phyloP scores from a whole-genome alignment of 352 stramenopile genomes.

The Thalassiosira hispida region DNA sequence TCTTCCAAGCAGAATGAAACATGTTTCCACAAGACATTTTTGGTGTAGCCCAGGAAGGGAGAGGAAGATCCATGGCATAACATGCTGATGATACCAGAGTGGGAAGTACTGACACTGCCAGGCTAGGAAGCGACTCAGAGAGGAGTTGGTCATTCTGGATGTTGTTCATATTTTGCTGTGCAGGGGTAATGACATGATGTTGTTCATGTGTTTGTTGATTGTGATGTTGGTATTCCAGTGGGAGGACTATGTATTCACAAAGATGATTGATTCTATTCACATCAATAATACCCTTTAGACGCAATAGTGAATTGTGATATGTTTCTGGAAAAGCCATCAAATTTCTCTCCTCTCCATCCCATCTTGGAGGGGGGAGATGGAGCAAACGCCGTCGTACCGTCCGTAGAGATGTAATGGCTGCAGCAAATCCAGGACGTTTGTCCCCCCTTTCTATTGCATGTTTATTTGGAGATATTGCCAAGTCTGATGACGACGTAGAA shows the following conservation, averaged over 20 bases:
- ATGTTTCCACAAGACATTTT: slow-evolving; percentile 31
- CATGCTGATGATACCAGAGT: slow-evolving; percentile 51
- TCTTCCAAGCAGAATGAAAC: slow-evolving; percentile 43
- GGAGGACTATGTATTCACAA: slow-evolving; percentile 38
- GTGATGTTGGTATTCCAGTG: slow-evolving; percentile 45
- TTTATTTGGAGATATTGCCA: neutral
- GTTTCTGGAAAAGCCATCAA: slow-evolving; percentile 12
- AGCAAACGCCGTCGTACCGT: slow-evolving; percentile 49
- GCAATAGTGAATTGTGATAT: slow-evolving; percentile 15
- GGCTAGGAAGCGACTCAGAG: slow-evolving; percentile 22
- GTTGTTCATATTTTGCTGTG: neutral
- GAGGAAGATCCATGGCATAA: slow-evolving; percentile 43
- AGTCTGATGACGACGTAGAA: slow-evolving; percentile 4
- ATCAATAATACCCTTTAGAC: slow-evolving; percentile 11
- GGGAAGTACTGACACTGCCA: slow-evolving; percentile 30
- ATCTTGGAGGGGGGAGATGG: slow-evolving; percentile 7
- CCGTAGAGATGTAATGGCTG: slow-evolving; percentile 50
- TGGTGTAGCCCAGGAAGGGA: slow-evolving; percentile 47
- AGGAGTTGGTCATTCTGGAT: neutral
- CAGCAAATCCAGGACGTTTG: slow-evolving; percentile 36
- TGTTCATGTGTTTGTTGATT: slow-evolving; percentile 13
- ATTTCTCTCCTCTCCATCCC: neutral
- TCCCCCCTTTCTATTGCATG: neutral
- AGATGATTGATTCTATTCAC: slow-evolving; percentile 10
- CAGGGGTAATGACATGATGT: neutral